Percentiles rank a stretch among this genome's conserved stretches.
Evolutionary conservation across 768 basidiomycete species (phyloP).

Genomic region (Leccinum sublutescens): DNA sequence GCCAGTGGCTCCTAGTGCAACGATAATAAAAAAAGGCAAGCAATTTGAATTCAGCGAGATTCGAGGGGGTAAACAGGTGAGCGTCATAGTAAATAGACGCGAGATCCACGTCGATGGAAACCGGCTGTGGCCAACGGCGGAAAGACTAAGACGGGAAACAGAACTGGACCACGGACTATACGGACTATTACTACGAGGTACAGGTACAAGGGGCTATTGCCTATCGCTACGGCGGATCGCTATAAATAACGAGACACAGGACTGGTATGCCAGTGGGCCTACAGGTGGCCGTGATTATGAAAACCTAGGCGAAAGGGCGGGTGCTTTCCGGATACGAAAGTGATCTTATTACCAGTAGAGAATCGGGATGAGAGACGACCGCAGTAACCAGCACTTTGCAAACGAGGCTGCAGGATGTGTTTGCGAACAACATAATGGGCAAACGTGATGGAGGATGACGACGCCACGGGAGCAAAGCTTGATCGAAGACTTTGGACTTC

Average conservation of each 20-base stretch:
- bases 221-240: no score
- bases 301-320: neutral
- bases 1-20: neutral
- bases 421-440: neutral
- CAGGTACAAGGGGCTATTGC: no score
- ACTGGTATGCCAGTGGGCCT: no score
- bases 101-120: neutral
- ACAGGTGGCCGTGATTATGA: no score
- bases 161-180: no score
- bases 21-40: no score
- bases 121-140: neutral
- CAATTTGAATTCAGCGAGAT: neutral
- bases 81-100: neutral
- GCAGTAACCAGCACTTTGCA: neutral
- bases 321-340: neutral
- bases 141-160: neutral
- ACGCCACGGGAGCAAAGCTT: neutral
- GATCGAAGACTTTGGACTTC: neutral
- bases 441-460: neutral
- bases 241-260: no score
- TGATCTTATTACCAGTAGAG: neutral
- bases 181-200: no score
- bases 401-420: neutral
- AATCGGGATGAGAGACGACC: neutral
- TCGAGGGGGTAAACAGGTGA: neutral